These are phyloP conservation scores for Chrysoporthe austroafricana DNA, from an alignment of 2,329 filamentous ascomycete genomes.

Conservation along the genomic window DNA sequence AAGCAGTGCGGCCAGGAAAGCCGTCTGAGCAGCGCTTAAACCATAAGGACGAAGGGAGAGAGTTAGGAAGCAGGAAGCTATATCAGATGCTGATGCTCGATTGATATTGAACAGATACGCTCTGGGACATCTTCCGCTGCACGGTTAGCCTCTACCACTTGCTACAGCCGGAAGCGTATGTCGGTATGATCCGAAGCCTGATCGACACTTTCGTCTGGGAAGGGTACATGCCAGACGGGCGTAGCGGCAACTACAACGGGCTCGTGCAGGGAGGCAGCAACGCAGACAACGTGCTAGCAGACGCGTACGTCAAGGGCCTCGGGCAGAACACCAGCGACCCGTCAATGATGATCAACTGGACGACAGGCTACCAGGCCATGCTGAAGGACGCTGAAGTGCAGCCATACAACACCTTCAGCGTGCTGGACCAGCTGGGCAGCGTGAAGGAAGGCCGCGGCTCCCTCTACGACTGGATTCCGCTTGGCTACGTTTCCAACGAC, in stretches of 20 bases:
- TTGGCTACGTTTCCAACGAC: conserved; percentile 58
- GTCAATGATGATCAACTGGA: conserved; percentile 61
- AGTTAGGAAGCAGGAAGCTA: too few relatives aligned
- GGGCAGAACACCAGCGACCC: conserved; percentile 58
- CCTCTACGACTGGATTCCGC: conserved; percentile 60
- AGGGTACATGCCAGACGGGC: conserved; percentile 71
- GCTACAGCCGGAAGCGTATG: conserved; percentile 65
- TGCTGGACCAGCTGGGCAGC: conserved; percentile 54
- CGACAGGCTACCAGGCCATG: conserved; percentile 69
- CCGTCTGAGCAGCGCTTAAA: too few relatives aligned
- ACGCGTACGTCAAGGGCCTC: conserved; percentile 71
- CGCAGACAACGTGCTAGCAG: conserved; percentile 69
- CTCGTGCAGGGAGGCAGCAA: conserved; percentile 77
- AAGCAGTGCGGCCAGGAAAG: too few relatives aligned
- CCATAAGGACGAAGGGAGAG: too few relatives aligned
- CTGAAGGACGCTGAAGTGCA: conserved; percentile 74
- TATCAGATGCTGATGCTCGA: conserved; percentile 51
- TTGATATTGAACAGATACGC: conserved; percentile 49
- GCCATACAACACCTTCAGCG: conserved; percentile 68
- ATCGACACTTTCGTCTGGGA: conserved; percentile 70
- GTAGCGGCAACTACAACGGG: conserved; percentile 69
- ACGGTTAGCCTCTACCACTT: conserved; percentile 74
- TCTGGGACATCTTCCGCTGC: conserved; percentile 74
- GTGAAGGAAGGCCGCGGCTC: conserved; percentile 70
- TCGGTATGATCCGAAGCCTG: conserved; percentile 69